Conservation (phyloP, 1,139 yeast genomes). For the Yamadazyma spencermartinsiae region DNA sequence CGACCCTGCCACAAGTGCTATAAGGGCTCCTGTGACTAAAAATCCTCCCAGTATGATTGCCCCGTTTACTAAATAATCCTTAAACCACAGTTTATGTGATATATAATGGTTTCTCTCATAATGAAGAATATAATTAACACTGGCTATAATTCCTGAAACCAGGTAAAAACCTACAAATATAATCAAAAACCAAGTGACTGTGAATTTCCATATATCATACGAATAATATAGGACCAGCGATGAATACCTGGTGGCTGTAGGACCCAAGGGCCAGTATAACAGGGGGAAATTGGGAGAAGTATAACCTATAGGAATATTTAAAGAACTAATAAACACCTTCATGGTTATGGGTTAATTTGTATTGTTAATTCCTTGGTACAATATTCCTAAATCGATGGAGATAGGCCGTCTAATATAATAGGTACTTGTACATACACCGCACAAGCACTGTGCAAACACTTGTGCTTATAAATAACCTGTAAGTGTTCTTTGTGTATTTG, state of each 20-base stretch:
- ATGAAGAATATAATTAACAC: slow-evolving; percentile 33
- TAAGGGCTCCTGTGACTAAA: slow-evolving; percentile 54
- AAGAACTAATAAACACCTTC: slow-evolving; percentile 38
- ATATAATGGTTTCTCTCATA: slow-evolving; percentile 19
- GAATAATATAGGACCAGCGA: slow-evolving; percentile 66
- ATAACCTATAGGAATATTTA: slow-evolving; percentile 76
- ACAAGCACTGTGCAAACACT: too few relatives aligned
- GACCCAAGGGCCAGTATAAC: slow-evolving; percentile 67
- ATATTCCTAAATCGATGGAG: too few relatives aligned
- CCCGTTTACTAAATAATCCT: slow-evolving; percentile 9
- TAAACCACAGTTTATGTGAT: slow-evolving; percentile 1
- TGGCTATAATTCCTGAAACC: slow-evolving; percentile 66
- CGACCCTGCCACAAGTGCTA: slow-evolving; percentile 72
- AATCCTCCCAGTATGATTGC: slow-evolving; percentile 48
- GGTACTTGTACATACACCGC: too few relatives aligned
- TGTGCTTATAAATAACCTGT: background rate
- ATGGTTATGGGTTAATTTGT: slow-evolving; percentile 5
- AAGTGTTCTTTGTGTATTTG: background rate
- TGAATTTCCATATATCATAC: slow-evolving; percentile 80
- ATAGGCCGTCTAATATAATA: too few relatives aligned
- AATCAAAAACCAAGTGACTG: slow-evolving; percentile 78
- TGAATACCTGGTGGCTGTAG: slow-evolving; percentile 40
- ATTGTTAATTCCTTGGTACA: background rate
- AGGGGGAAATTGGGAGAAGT: slow-evolving; percentile 79
- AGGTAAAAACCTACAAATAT: slow-evolving; percentile 63